Evolutionary conservation across 441 rosid genomes (phyloP).

Genomic region (Eruca vesicaria): DNA sequence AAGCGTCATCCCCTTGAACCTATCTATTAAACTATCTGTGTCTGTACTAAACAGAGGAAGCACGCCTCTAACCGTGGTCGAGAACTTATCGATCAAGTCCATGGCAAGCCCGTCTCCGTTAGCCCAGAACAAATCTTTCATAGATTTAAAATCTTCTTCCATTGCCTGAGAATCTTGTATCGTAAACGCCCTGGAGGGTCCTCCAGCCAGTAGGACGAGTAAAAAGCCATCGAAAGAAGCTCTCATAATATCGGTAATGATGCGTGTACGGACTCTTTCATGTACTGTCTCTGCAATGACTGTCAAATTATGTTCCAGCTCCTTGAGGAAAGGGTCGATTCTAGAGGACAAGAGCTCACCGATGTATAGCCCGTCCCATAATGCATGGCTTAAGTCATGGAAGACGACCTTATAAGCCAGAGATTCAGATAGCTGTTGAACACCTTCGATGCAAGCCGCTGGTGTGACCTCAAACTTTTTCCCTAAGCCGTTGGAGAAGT

Average conservation of each 20-base stretch:
- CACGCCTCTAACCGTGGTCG: slow-evolving; percentile 61
- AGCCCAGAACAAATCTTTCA: slow-evolving; percentile 90
- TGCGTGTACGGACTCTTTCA: slow-evolving; percentile 79
- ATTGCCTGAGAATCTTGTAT: slow-evolving; percentile 73
- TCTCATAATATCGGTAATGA: slow-evolving; percentile 78
- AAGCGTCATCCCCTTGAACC: slow-evolving; percentile 59
- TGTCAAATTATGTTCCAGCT: slow-evolving; percentile 65
- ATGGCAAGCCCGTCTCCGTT: slow-evolving; percentile 91
- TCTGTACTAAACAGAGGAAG: slow-evolving; percentile 82
- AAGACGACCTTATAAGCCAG: slow-evolving; percentile 75
- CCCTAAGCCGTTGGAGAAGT: slow-evolving; percentile 75
- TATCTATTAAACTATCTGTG: slow-evolving; percentile 77
- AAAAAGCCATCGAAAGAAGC: slow-evolving; percentile 92
- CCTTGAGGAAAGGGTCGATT: slow-evolving; percentile 74
- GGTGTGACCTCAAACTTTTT: slow-evolving; percentile 88
- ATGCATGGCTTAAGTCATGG: slow-evolving; percentile 73
- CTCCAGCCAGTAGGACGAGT: slow-evolving; percentile 94
- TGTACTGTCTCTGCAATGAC: slow-evolving; percentile 68
- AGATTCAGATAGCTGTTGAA: slow-evolving; percentile 86
- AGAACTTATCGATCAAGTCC: slow-evolving; percentile 75
- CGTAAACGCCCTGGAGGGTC: slow-evolving; percentile 85
- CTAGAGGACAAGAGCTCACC: slow-evolving; percentile 74
- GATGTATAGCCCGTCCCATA: slow-evolving; percentile 91
- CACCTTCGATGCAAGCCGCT: slow-evolving; percentile 79
- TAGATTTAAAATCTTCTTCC: slow-evolving; percentile 85